These are phyloP conservation scores for Blastomyces silverae DNA, from an alignment of 2,329 filamentous ascomycete genomes.

Conservation along the genomic window DNA sequence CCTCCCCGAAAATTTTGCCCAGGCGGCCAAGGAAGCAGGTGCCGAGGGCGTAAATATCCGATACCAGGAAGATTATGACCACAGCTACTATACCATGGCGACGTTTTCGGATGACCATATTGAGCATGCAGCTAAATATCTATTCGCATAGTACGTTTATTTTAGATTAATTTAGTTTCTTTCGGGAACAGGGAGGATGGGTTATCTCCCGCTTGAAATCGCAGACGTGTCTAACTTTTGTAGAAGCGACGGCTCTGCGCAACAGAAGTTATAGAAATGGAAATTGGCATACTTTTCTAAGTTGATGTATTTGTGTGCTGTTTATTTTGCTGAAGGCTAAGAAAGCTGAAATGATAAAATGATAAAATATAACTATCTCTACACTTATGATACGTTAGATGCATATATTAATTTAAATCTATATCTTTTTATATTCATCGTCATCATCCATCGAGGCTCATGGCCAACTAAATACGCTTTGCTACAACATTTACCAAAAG, in stretches of 20 bases:
- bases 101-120: slow-evolving; percentile 86
- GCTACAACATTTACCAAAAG: slow-evolving; percentile 7
- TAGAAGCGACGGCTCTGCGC: slow-evolving; percentile 22
- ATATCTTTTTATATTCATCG: slow-evolving; percentile 3
- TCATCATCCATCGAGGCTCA: slow-evolving; percentile 6
- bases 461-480: slow-evolving; percentile 1
- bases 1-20: slow-evolving; percentile 84
- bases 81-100: slow-evolving; percentile 96
- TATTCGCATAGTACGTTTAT: slow-evolving; percentile 53
- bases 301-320: background rate
- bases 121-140: slow-evolving; percentile 80
- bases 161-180: background rate
- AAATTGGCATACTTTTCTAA: background rate
- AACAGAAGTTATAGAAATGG: slow-evolving; percentile 5
- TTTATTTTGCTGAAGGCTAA: background rate
- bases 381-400: background rate
- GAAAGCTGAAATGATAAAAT: background rate
- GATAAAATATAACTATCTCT: background rate
- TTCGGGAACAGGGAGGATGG: slow-evolving; percentile 16
- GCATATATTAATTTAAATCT: background rate
- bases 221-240: slow-evolving; percentile 21
- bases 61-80: slow-evolving; percentile 88
- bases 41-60: slow-evolving; percentile 66
- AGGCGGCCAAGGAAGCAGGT: slow-evolving; percentile 69
- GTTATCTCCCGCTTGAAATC: slow-evolving; percentile 19